Evolutionary conservation across 2,329 filamentous ascomycete genomes (phyloP), one percentile per base, ranked within the genome.

Genomic region (Ascochyta fabae): DNA sequence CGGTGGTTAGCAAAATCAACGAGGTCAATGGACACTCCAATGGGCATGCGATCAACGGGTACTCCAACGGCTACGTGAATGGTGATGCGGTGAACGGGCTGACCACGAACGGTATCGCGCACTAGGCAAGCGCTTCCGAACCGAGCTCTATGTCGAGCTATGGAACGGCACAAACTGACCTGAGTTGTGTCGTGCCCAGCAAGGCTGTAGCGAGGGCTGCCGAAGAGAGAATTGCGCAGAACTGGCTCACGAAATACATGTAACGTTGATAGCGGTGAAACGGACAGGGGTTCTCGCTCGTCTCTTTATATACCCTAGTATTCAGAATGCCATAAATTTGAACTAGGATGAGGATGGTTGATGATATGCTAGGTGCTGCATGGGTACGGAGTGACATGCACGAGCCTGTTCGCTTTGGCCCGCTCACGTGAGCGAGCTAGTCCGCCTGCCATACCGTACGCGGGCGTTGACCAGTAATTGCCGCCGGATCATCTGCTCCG

Each of bases 1-100:
- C 49, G 6, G 49, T 55, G 2, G 45, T 24, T 19, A 56, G 56
- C 22, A 60, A 60, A 34, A 35, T 43, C 10, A 56, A 66, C 29
- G 29, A 10, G 12, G 12, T 5, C 29, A 31, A 31, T 31, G 63
- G 65, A 6, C 43, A 56, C 35, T 42, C 45, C 33, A 41, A 53
- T 48, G 52, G 45, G 23, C 23, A 40, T 6, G 47, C 42, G 15
- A 46, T 38, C 23, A 59, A 56, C 27, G 51, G 48, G 10, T 34
- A 48, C 23, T 48, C 41, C 6, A 60, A 60, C 13, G 54, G 53
- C 24, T 51, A 55, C 15, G 44, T 48, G 35, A 55, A 48, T 19
- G 55, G 55, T 8, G 36, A 48, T 34, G 54, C 52, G 9, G 47
- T 56, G 19, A 56, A 43, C 6, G 53, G 53, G n/a, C 47, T 56